Evolutionary conservation across 805 yeast species (phyloP).

Genomic region (Ogataea wickerhamii): DNA sequence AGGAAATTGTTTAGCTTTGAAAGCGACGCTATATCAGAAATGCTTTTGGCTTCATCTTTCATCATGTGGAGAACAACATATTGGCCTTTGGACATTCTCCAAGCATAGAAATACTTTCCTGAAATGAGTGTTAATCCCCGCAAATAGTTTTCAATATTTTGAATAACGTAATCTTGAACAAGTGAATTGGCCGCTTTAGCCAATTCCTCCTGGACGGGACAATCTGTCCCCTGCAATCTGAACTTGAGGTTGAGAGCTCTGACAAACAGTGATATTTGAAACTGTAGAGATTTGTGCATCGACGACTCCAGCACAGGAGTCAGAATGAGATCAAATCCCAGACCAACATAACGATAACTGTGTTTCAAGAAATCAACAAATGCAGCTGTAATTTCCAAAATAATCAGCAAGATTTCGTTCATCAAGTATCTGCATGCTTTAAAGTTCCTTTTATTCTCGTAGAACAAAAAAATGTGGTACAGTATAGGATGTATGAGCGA

Average conservation of each 20-base stretch:
- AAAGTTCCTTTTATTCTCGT: conserved; percentile 32
- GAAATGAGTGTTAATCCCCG: conserved; percentile 45
- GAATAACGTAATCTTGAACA: conserved; percentile 21
- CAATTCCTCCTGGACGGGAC: conserved; percentile 6
- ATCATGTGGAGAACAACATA: conserved; percentile 38
- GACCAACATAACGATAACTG: conserved; percentile 27
- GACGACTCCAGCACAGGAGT: conserved; percentile 36
- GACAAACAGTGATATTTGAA: conserved; percentile 25
- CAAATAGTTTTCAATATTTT: conserved; percentile 41
- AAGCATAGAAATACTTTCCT: conserved; percentile 59
- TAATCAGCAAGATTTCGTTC: conserved; percentile 31
- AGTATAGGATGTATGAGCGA: conserved; percentile 38
- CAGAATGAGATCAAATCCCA: conserved; percentile 37
- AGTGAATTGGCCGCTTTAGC: conserved; percentile 12
- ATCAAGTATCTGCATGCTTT: conserved; percentile 37
- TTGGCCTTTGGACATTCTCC: conserved; percentile 62
- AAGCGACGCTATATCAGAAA: background rate
- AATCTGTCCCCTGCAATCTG: conserved; percentile 11
- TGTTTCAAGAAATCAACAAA: conserved; percentile 35
- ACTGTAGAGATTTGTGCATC: conserved; percentile 37
- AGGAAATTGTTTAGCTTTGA: conserved; percentile 15
- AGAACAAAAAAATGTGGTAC: conserved; percentile 40
- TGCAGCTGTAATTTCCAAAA: conserved; percentile 35
- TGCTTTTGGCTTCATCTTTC: conserved; percentile 11
- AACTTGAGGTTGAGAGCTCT: conserved; percentile 31